These are phyloP conservation scores for Boletus pseudo-olivaceus DNA, from an alignment of 768 basidiomycete species.

Conservation along the genomic window DNA sequence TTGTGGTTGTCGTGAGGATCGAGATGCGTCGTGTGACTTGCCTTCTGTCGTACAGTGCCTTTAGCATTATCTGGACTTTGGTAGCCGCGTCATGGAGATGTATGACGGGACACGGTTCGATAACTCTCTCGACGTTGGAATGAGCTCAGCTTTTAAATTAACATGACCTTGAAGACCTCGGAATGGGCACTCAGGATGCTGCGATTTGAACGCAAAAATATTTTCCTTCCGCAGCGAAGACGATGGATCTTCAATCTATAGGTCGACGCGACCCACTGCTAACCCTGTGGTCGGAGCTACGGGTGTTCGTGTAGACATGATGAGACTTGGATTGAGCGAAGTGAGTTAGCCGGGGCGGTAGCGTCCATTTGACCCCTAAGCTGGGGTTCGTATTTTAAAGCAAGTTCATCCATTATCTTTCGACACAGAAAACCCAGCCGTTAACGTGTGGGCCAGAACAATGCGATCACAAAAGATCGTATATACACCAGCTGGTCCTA, in stretches of 20 bases:
- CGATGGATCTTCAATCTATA: no score
- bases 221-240: conserved; percentile 20
- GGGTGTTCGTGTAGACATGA: not conserved
- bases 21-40: not conserved
- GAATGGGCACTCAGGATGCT: conserved; percentile 25
- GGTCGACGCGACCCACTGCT: not conserved
- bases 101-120: conserved; percentile 21
- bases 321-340: not conserved
- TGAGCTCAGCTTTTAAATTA: conserved; percentile 3
- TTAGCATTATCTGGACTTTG: conserved; percentile 14
- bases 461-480: no score
- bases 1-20: not conserved
- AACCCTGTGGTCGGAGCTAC: not conserved
- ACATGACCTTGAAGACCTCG: conserved; percentile 30
- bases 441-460: no score
- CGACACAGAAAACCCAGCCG: no score
- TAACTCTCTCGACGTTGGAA: not conserved
- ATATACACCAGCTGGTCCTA: no score
- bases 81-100: conserved; percentile 9
- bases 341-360: no score
- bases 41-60: conserved; percentile 18
- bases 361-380: no score
- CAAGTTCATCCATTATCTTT: no score
- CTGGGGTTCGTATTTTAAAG: no score
- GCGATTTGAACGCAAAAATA: conserved; percentile 31